Base-by-base conservation (phyloP, 2,329 filamentous ascomycete genomes). In the Chalaropsis ovoidea region DNA sequence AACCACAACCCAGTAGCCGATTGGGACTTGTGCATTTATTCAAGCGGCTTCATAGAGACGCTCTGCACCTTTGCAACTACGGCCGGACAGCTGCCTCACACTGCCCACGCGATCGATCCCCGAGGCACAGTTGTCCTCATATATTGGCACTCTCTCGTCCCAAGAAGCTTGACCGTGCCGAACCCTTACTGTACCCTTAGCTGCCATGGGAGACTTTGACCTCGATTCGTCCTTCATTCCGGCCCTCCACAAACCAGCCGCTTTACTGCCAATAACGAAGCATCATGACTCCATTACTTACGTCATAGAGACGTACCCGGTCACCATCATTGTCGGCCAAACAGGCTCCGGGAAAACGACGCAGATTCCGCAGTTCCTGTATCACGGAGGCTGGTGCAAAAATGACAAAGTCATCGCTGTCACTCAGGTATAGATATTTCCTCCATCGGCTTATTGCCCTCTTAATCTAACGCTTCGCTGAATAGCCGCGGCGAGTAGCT, bases 331-430 rank as follows among this genome's bases (percentile, higher is more conserved):
- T 13, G 86, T 97, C 65, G 94, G 93, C 8, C 91, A 96, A 73
- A 97, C 94, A 1, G 94, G 94, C 3, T 95, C 89, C 27, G 92
- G 93, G 52, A 97, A 97, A 76, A 96, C 92, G 1, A 97, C 94
- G 0, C 94, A 97, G 73, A 87, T 97, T 54, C 94, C 94, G 0
- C 93, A 96, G 71, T 97, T 88, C 71, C 81, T 97, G 13, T 86
- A 95, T 67, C 81, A 89, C 70, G 89, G 88, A 71, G 93, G 93
- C 75, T 97, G 93, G 92, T 93, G 90, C 73, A 80, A 81, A 35
- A 83, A 91, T 72, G 90, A 89, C 22, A 95, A 92, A 72, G 75
- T 88, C 58, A 88, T 99, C 70, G 93, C 86, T 22, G 82, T 97
- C 54, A 97, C 94, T 17, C 93, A 97, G 84, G 90, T 91, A 78